Base-by-base conservation (phyloP, 2,329 filamentous ascomycete genomes). In the Paecilomyces formosus region DNA sequence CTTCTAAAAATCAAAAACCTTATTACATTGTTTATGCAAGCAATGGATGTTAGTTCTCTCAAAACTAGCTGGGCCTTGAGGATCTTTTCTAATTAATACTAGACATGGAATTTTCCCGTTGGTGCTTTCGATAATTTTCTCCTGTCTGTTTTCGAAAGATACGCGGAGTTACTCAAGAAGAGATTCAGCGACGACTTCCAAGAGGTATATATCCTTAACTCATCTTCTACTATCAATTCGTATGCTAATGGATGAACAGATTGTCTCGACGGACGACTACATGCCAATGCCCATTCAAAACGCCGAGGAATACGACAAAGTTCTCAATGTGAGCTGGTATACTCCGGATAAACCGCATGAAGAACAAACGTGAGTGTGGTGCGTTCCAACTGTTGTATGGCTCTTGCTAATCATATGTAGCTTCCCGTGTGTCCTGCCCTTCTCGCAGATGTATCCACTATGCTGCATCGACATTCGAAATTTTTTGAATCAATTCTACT, bases 261-360 rank as follows among this genome's bases (percentile, higher is more conserved):
- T 88, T 65, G 85, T 88, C 24, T 81, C 90, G n/a, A 97, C 91
- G 0, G 94, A 99, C 72, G 94, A 99, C 74, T 99, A 99, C 75
- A 99, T 99, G 93, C 95, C 94, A 2, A 97, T 99, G 94, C 90
- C 91, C 1, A 96, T 97, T 72, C 90, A 92, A 67, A 92, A 88
- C 21, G 76, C 82, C 15, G 92, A 96, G 66, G 92, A 97, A 69
- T 97, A 96, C 70, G 90, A 95, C 67, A 96, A 97, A 68, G 93
- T 99, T 35, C 85, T 97, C 63, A 94, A 92, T 61, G 92, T 97
- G 60, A 96, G 89, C 76, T 99, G 93, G 93, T 97, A 96, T 72
- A 88, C 85, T 0, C 92, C 92, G 51, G 91, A 96, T 31, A 91
- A 89, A 66, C 78, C 86, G 18, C 77, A 83, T 30, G 86, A 92